Evolutionary conservation across 176 grass and related monocot species (phyloP).

Genomic region (Avena atlantica): DNA sequence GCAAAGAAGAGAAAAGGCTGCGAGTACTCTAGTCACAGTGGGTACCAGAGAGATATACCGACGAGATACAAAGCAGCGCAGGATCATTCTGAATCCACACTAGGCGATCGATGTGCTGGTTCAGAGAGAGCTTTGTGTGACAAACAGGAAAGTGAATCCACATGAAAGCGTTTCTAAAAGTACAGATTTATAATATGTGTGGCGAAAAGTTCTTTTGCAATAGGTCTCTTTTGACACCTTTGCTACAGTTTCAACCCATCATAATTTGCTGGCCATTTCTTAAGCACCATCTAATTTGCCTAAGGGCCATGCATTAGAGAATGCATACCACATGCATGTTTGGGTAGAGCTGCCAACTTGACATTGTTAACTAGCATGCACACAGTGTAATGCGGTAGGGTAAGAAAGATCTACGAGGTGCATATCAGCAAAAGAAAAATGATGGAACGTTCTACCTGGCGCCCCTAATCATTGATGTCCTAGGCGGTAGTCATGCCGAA

Average conservation of each 20-base stretch:
- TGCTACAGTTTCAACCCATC: slow-evolving; percentile 38
- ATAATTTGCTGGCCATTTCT: slow-evolving; percentile 21
- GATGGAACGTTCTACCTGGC: slow-evolving; percentile 35
- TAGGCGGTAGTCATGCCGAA: slow-evolving; percentile 14
- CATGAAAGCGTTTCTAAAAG: slow-evolving; percentile 44
- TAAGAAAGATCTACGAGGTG: slow-evolving; percentile 1
- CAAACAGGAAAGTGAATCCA: slow-evolving; percentile 49
- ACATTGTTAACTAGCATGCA: neutral
- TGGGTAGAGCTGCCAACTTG: slow-evolving; percentile 1
- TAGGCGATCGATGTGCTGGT: slow-evolving; percentile 49
- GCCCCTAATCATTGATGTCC: slow-evolving; percentile 37
- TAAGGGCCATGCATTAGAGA: neutral
- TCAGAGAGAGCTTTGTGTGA: slow-evolving; percentile 35
- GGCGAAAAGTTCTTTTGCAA: slow-evolving; percentile 42
- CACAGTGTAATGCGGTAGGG: neutral
- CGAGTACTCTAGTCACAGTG: slow-evolving; percentile 35
- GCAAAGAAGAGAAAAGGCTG: slow-evolving; percentile 35
- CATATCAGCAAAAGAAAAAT: neutral
- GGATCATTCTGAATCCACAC: slow-evolving; percentile 58
- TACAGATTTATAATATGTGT: slow-evolving; percentile 35
- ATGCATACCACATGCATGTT: neutral
- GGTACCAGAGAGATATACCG: slow-evolving; percentile 48
- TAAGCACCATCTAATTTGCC: neutral
- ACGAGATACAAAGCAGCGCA: slow-evolving; percentile 49
- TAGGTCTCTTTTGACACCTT: slow-evolving; percentile 36